Base-by-base conservation (phyloP, 495 filamentous ascomycete genomes). In the Talaromyces proteolyticus region DNA sequence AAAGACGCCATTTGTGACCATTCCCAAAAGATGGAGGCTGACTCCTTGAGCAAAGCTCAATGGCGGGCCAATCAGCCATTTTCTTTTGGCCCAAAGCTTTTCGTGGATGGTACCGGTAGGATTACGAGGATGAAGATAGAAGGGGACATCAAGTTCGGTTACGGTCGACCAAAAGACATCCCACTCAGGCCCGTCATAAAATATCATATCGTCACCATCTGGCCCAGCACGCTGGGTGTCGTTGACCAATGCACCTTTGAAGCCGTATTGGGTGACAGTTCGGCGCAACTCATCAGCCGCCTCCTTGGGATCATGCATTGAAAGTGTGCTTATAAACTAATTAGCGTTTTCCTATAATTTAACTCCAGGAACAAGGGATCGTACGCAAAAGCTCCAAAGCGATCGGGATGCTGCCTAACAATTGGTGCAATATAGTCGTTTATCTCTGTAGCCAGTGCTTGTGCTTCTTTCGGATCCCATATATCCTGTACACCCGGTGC, bases 81-180 rank as follows among this genome's bases (percentile, higher is more conserved):
- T 57, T 3, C 75, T 63, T 44, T 74, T 67, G 2, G 69, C 68
- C 65, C 68, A 80, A 49, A 76, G 68, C 42, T 75, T 70, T 19
- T 76, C 68, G 51, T 72, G 68, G 59, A 75, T 69, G 19, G 65
- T 70, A 6, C 67, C 72, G 0, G 70, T 76, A 14, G 75, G 69
- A 45, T 69, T 68, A 39, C 68, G 65, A 0, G 82, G 82, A 57
- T 86, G 81, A 6, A 86, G 63, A 56, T 86, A 86, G 4, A 86
- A 65, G 0, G 80, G 81, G 3, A 82, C 82, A 38, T 77, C 74
- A n/a, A 86, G 72, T 50, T 82, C 76, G 2, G 70, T 68, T 24
- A 73, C 68, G 0, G 70, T 69, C 23, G 65, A 48, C 81, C 80
- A 85, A 65, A 85, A 86, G 7, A 70, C 57, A 45, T 80, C 70